Base-by-base conservation (phyloP, 495 filamentous ascomycete species). In the Aspergillus affinis region DNA sequence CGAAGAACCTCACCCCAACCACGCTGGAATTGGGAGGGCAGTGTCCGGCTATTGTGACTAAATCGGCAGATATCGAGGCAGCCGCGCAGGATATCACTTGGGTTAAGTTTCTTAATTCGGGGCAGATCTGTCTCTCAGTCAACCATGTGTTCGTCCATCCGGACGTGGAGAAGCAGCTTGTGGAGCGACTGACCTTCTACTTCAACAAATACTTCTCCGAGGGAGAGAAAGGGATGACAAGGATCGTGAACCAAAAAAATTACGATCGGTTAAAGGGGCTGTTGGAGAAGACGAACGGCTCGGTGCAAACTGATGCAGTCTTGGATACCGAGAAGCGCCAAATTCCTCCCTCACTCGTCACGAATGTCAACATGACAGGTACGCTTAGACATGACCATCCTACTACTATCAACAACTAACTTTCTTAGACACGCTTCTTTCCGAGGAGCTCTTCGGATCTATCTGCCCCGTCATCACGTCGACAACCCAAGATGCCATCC, bases 1-100 rank as follows among this genome's bases (percentile, higher is more conserved):
- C 93, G 20, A 91, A 96, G 76, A 88, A 90, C 36, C 81, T 97
- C 17, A 97, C 93, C 0, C 92, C 93, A 0, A 87, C 92, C 12
- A 79, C 81, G 17, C 82, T 96, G 47, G 93, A 97, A 71, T 81
- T 97, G 49, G 93, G 93, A 59, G 93, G 93, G 23, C 79, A 81
- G 59, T 94, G 93, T 62, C 93, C 93, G 18, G 90, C 90, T 20
- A 90, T 96, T 60, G 78, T 97, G 58, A 90, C 88, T 7, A 87
- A 87, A 59, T 82, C 90, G 57, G 86, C 90, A 18, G 82, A 97
- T 71, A 74, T 91, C 19, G 77, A 84, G 41, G 75, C 92, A 10
- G 88, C 93, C 2, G 92, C 90, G 3, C 82, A 85, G 61, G 79
- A 91, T 21, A 81, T 96, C 10, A 74, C 91, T 3, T 96, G 88